Base-by-base conservation (phyloP, 345 rosid species). In the Hibiscus syriacus region DNA sequence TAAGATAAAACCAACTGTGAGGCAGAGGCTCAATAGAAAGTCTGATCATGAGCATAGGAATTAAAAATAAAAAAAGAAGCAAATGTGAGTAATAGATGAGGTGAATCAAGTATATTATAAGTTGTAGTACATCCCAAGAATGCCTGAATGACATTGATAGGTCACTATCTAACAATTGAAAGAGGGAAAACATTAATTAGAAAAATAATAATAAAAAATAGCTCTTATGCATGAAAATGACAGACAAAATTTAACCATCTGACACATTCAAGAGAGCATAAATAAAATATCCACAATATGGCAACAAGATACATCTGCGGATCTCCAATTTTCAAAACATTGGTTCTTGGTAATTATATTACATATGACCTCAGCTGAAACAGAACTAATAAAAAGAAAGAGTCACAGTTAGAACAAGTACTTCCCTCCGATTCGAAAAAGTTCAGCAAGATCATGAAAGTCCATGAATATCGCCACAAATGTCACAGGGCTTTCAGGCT, bases 371-470 rank as follows among this genome's bases (percentile, higher is more conserved):
- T 16, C 2, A n/a, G 49, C 49, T 45, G 49, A 45, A 45, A 45
- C n/a, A 45, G 49, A 45, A 45, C 49, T 3, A 45, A 16, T n/a
- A 45, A 45, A 41, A 16, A n/a, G n/a, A 41, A 41, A 14, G 17
- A 14, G n/a, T 3, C n/a, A 45, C 49, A 13, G 17, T 45, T 45
- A 16, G 49, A 45, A 45, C 17, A 45, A 45, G 49, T 45, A 45
- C 49, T 45, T 45, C 49, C 49, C 49, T 45, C 49, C 49, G 4
- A 45, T 45, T 45, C 49, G 49, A 45, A 45, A 45, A 45, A 45
- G 99, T 81, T 94, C 99, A 13, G 97, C 96, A 79, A 94, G 99
- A 79, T 94, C 99, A 83, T 94, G 99, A 80, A 94, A 94, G 96
- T 70, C 98, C 98, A 71, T 94, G 99, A 78, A 94, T 94, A 75